A percentile compares a stretch with the other conserved stretches of the same genome.
These are phyloP conservation scores for Saxophila tyrrhenica DNA, from an alignment of 495 filamentous ascomycete genomes.

Conservation along the genomic window DNA sequence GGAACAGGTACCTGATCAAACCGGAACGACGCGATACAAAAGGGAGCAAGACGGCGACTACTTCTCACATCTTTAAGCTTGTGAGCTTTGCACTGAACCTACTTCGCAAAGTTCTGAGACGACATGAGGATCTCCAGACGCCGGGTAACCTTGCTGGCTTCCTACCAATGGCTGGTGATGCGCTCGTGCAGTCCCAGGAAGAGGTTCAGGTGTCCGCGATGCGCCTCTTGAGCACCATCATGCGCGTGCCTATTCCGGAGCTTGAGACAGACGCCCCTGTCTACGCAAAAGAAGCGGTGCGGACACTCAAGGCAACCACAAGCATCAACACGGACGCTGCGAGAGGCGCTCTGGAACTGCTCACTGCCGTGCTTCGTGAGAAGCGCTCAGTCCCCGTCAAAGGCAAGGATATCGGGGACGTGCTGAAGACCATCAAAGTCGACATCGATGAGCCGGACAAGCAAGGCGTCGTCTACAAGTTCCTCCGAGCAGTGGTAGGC, in stretches of 20 bases:
- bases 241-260: conserved; percentile 65
- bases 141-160: conserved; percentile 70
- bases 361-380: conserved; percentile 76
- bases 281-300: conserved; percentile 73
- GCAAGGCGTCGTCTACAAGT: conserved; percentile 86
- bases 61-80: conserved; percentile 71
- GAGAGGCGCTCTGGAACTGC: conserved; percentile 76
- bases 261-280: conserved; percentile 58
- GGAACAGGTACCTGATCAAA: conserved; percentile 65
- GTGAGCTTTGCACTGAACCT: conserved; percentile 78
- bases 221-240: conserved; percentile 69
- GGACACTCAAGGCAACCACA: conserved; percentile 61
- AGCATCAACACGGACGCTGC: conserved; percentile 70
- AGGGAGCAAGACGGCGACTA: conserved; percentile 46
- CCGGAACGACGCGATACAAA: conserved; percentile 60
- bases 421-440: conserved; percentile 72
- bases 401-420: conserved; percentile 69
- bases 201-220: conserved; percentile 81
- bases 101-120: conserved; percentile 66
- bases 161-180: conserved; percentile 77
- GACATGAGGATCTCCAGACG: conserved; percentile 67
- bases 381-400: conserved; percentile 60
- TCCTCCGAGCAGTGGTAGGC: conserved; percentile 72
- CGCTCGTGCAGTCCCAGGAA: conserved; percentile 68
- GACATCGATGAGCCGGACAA: conserved; percentile 87